Percentiles rank a stretch among this genome's conserved stretches.
Evolutionary conservation across 2,329 filamentous ascomycete species (phyloP).

Genomic region (Paraconiothyrium sp.): DNA sequence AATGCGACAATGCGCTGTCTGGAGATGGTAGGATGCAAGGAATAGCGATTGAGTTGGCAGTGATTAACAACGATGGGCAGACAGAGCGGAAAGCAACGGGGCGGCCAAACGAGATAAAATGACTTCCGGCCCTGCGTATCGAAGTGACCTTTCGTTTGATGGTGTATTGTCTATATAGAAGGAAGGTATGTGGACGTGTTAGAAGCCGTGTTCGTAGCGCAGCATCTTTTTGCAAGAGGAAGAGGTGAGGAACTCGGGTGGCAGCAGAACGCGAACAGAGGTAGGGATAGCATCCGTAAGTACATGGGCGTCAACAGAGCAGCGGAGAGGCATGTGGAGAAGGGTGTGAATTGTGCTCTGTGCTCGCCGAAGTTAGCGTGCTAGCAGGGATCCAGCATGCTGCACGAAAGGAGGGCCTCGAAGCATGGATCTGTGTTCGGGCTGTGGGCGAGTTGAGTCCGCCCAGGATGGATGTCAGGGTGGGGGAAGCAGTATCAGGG

Average conservation of each 20-base stretch:
- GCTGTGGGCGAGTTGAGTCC: constrained; percentile 28
- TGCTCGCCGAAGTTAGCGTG: constrained; percentile 34
- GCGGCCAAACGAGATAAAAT: constrained; percentile 15
- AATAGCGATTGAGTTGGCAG: constrained; percentile 19
- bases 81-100: neutral
- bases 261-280: constrained; percentile 34
- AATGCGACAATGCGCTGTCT: constrained; percentile 39
- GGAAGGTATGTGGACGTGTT: constrained; percentile 30
- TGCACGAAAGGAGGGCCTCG: constrained; percentile 32
- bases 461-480: constrained; percentile 19
- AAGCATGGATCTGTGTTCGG: constrained; percentile 31
- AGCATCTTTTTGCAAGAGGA: constrained; percentile 38
- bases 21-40: constrained; percentile 11
- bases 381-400: constrained; percentile 38
- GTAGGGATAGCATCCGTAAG: constrained; percentile 49
- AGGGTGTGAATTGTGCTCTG: constrained; percentile 44
- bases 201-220: constrained; percentile 33
- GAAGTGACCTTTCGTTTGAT: constrained; percentile 15
- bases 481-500: constrained; percentile 16
- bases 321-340: constrained; percentile 49
- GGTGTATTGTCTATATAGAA: constrained; percentile 5
- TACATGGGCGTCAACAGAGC: constrained; percentile 39
- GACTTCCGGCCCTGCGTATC: constrained; percentile 15
- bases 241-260: constrained; percentile 36
- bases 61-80: constrained; percentile 13